Percentiles rank a stretch among this genome's conserved stretches.
Conservation (phyloP, 2,329 filamentous ascomycete species). For the Cadophora sp. region DNA sequence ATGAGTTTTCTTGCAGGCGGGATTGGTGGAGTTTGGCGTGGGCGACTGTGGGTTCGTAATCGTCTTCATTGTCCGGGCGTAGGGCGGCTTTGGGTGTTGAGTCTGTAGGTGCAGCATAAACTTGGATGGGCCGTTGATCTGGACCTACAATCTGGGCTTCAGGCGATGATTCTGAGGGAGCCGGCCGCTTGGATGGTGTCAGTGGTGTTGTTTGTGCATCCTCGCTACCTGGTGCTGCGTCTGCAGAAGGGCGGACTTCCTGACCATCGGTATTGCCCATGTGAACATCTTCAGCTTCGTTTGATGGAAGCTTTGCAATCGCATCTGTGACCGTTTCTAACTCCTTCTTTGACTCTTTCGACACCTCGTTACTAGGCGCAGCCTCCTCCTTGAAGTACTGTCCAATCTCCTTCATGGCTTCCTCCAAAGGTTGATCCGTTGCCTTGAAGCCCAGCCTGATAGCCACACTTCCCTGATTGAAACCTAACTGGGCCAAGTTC, state of each 20-base stretch:
- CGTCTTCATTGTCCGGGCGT: slow-evolving; percentile 70
- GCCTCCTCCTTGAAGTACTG: slow-evolving; percentile 66
- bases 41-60: slow-evolving; percentile 77
- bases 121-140: slow-evolving; percentile 60
- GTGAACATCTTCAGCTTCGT: slow-evolving; percentile 24
- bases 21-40: slow-evolving; percentile 79
- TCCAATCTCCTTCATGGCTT: slow-evolving; percentile 83
- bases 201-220: slow-evolving; percentile 18
- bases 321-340: slow-evolving; percentile 30
- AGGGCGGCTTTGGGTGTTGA: slow-evolving; percentile 78
- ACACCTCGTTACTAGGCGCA: slow-evolving; percentile 23
- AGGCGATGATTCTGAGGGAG: slow-evolving; percentile 18
- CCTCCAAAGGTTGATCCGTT: slow-evolving; percentile 80
- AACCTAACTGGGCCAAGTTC: slow-evolving; percentile 83
- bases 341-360: slow-evolving; percentile 25
- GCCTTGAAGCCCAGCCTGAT: slow-evolving; percentile 78
- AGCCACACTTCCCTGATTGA: slow-evolving; percentile 82
- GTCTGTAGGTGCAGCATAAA: slow-evolving; percentile 81
- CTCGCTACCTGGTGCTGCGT: slow-evolving; percentile 17
- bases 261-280: slow-evolving; percentile 19
- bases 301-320: slow-evolving; percentile 28
- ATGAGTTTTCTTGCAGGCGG: slow-evolving; percentile 63
- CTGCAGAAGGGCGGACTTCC: background rate
- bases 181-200: slow-evolving; percentile 25
- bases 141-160: slow-evolving; percentile 37